Evolutionary conservation across 148 eudicot species (phyloP), one percentile per base, ranked within the genome.

Genomic region (Vaccinium macrocarpon): DNA sequence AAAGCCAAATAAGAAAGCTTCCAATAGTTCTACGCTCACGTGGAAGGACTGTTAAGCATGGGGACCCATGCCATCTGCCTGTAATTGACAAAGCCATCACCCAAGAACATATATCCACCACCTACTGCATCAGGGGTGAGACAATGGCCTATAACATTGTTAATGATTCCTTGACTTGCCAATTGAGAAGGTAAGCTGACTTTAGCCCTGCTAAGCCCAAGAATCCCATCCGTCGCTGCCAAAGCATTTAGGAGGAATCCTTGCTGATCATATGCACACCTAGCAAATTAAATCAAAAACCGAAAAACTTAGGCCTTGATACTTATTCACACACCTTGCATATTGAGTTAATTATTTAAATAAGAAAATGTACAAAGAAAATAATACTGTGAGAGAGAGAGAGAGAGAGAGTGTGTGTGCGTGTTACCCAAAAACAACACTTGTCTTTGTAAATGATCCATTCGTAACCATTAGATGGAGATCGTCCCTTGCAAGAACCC

Each of bases 251-350:
- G 82, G 74, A 92, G 93, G 77, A 87, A 71, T 82, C 95, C 95
- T 90, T 89, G 95, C 84, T 92, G 95, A 78, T 92, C 93, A 85
- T 92, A 92, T 27, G 91, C 95, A 75, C 95, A 92, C 83, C 95
- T 92, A 83, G 52, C 57, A 85, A 35, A 52, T 80, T 70, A 15
- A 59, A 56, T 51, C 2, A 52, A 25, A 21, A 61, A 46, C 16
- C 0, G 56, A 84, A 81, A 32, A 71, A 29, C 50, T 76, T 59
- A 50, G 16, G 23, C 82, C 79, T 72, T 80, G 78, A 49, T 35
- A 68, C 56, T 76, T 72, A 82, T 76, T 27, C 50, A 59, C 85
- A 59, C 84, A 64, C 79, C 66, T 80, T 3, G 21, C 56, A 78
- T 79, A 71, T 6, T 18, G 56, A 42, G 13, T 21, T 29, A 76